Conservation (phyloP, 2,329 filamentous ascomycete species). For the Neonectria magnoliae region DNA sequence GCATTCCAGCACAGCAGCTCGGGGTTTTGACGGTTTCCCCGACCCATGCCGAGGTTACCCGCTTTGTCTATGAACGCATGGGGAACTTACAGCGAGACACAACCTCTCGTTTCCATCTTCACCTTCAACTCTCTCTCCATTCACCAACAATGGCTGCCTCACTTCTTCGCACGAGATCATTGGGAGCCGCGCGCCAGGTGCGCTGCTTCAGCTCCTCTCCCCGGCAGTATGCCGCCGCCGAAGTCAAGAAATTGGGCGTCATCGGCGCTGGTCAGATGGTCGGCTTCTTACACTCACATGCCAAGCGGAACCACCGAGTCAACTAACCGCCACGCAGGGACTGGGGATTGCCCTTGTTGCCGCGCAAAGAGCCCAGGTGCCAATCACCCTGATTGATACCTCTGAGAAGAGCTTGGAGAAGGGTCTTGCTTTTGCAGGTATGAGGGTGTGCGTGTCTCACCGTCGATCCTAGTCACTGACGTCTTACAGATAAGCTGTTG, state of each 20-base stretch:
- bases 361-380: slow-evolving; percentile 82
- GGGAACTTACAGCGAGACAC: slow-evolving; percentile 18
- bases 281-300: slow-evolving; percentile 51
- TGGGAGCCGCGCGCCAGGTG: slow-evolving; percentile 51
- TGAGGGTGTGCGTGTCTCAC: not conserved
- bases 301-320: slow-evolving; percentile 38
- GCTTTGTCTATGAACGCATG: slow-evolving; percentile 36
- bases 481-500: slow-evolving; percentile 81
- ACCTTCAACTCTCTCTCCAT: slow-evolving; percentile 15
- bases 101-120: slow-evolving; percentile 16
- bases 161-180: slow-evolving; percentile 51
- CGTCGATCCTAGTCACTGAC: slow-evolving; percentile 13
- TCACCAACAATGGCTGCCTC: slow-evolving; percentile 51
- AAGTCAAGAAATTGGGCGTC: slow-evolving; percentile 89
- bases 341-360: slow-evolving; percentile 96
- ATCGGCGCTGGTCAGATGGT: slow-evolving; percentile 98
- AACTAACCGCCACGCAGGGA: slow-evolving; percentile 66
- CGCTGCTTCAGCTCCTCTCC: slow-evolving; percentile 77
- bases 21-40: slow-evolving; percentile 19
- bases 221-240: slow-evolving; percentile 64
- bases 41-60: slow-evolving; percentile 57
- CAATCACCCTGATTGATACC: slow-evolving; percentile 86
- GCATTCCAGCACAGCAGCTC: slow-evolving; percentile 27
- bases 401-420: slow-evolving; percentile 88
- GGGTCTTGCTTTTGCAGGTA: slow-evolving; percentile 88